phyloP scores from a whole-genome alignment of 2,329 filamentous ascomycete genomes.

The Aspergillus floridensis region DNA sequence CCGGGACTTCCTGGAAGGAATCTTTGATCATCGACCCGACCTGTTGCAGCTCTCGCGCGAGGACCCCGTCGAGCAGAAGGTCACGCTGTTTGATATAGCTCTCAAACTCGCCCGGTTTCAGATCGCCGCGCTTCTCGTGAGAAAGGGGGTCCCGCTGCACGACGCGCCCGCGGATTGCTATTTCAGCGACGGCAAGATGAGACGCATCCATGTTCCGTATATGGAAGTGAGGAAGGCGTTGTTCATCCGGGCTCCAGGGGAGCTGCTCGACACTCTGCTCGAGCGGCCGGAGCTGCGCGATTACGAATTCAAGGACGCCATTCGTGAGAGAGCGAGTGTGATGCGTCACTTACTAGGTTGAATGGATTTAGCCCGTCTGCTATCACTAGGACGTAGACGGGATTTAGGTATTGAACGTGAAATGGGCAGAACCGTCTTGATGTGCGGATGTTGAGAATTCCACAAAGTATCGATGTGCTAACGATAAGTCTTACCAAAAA shows the following conservation, averaged over 20 bases:
- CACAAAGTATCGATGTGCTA: too few species aligned
- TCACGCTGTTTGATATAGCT: not conserved
- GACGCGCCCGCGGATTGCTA: not conserved
- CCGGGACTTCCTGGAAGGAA: not conserved
- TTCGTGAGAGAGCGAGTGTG: not conserved
- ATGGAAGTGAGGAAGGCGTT: not conserved
- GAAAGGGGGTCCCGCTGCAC: not conserved
- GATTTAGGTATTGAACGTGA: too few species aligned
- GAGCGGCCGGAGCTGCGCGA: not conserved
- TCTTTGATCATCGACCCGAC: not conserved
- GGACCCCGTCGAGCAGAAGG: not conserved
- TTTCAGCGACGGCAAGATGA: not conserved
- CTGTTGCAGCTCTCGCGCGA: not conserved
- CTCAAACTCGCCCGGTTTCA: not conserved
- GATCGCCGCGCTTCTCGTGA: not conserved
- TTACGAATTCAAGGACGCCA: not conserved
- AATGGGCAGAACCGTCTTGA: too few species aligned
- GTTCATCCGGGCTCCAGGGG: not conserved
- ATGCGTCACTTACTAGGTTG: not conserved
- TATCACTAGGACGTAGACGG: too few species aligned
- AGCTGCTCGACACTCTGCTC: not conserved
- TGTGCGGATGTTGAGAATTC: too few species aligned
- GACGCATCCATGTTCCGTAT: not conserved
- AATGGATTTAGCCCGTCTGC: too few species aligned
- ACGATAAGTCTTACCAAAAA: too few species aligned